These are phyloP conservation scores for Secale cereale DNA, from an alignment of 176 grass and related monocot genomes.

Conservation along the genomic window DNA sequence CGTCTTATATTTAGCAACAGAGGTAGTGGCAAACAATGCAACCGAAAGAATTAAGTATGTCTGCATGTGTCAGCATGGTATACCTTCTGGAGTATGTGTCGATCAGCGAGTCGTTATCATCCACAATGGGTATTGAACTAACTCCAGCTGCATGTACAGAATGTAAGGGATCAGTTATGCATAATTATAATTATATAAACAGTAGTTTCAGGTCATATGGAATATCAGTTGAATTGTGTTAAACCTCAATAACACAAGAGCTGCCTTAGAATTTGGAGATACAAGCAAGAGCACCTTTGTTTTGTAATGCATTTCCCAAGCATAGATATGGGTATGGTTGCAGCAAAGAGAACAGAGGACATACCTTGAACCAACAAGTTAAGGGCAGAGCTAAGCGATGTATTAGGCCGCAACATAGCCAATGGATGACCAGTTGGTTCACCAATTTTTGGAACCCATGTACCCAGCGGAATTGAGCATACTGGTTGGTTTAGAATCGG, in stretches of 20 bases:
- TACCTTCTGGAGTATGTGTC: conserved; percentile 98
- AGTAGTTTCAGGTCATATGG: not conserved
- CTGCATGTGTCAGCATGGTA: not conserved
- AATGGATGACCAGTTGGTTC: conserved; percentile 71
- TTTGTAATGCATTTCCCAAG: conserved; percentile 11
- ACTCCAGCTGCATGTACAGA: conserved; percentile 60
- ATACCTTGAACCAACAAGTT: conserved; percentile 92
- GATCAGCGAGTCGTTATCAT: conserved; percentile 87
- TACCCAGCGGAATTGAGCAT: conserved; percentile 79
- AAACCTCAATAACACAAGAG: not conserved
- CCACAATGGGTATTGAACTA: conserved; percentile 93
- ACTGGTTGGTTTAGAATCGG: conserved; percentile 85
- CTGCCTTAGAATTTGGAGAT: not conserved
- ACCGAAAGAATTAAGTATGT: not conserved
- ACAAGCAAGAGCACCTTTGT: conserved; percentile 14
- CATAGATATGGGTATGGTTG: not conserved
- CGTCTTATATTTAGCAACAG: too few relatives aligned
- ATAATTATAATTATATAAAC: not conserved
- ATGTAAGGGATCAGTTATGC: not conserved
- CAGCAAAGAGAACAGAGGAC: conserved; percentile 1
- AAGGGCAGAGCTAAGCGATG: conserved; percentile 79
- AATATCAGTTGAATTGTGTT: not conserved
- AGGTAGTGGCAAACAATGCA: not conserved
- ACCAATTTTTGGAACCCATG: conserved; percentile 85
- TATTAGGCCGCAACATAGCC: conserved; percentile 63